Evolutionary conservation across 805 yeast genomes (phyloP).

Genomic region (Huiozyma naganishii): DNA sequence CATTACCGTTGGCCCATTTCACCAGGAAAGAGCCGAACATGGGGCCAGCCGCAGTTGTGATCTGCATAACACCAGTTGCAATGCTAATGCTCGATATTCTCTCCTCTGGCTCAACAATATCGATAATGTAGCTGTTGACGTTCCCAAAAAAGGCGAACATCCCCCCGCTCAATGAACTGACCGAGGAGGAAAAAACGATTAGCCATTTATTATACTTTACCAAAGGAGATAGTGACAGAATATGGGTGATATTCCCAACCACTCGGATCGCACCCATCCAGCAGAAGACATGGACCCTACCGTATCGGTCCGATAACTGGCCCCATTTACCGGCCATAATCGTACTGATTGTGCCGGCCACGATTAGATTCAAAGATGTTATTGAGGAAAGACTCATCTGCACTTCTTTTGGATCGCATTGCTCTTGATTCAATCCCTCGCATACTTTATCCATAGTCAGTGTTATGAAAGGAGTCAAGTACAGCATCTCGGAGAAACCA

Average conservation of each 20-base stretch:
- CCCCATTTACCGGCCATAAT: slow-evolving; percentile 55
- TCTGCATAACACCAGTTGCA: slow-evolving; percentile 45
- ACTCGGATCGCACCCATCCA: slow-evolving; percentile 21
- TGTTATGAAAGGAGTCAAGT: slow-evolving; percentile 30
- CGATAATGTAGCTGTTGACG: slow-evolving; percentile 61
- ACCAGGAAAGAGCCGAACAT: slow-evolving; percentile 38
- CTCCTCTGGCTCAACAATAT: slow-evolving; percentile 52
- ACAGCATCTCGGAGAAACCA: slow-evolving; percentile 33
- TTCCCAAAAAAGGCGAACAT: slow-evolving; percentile 43
- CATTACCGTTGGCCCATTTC: slow-evolving; percentile 19
- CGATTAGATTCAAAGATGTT: slow-evolving; percentile 34
- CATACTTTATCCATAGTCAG: slow-evolving; percentile 33
- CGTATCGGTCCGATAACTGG: slow-evolving; percentile 50
- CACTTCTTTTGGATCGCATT: slow-evolving; percentile 32
- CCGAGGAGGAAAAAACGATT: slow-evolving; percentile 34
- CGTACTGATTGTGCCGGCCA: slow-evolving; percentile 36
- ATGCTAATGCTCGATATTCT: slow-evolving; percentile 52
- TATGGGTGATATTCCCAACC: slow-evolving; percentile 12
- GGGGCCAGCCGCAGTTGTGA: slow-evolving; percentile 59
- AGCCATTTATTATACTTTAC: slow-evolving; percentile 29
- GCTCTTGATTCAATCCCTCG: slow-evolving; percentile 22
- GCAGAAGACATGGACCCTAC: slow-evolving; percentile 43
- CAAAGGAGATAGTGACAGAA: slow-evolving; percentile 25
- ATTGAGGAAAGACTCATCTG: slow-evolving; percentile 39
- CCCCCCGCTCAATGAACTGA: slow-evolving; percentile 56